A percentile compares a stretch with the other conserved stretches of the same genome.
phyloP scores from a whole-genome alignment of 352 stramenopile species.

The Salisapilia sapeloensis region DNA sequence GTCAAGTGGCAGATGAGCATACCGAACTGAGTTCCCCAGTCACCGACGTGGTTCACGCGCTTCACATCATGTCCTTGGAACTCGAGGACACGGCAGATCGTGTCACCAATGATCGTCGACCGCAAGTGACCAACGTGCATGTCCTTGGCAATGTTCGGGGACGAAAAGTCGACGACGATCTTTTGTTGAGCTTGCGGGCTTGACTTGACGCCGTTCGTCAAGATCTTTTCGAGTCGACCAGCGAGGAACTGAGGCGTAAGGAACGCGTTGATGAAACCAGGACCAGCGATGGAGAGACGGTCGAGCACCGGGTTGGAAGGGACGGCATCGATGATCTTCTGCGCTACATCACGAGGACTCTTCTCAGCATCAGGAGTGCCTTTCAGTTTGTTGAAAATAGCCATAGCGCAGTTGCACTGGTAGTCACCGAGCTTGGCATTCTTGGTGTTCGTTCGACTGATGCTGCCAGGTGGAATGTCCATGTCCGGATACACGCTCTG shows the following conservation, averaged over 20 bases:
- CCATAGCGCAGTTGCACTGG: conserved; percentile 97
- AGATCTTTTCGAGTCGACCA: conserved; percentile 43
- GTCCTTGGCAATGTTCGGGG: conserved; percentile 80
- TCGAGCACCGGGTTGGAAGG: conserved; percentile 78
- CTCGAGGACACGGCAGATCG: conserved; percentile 74
- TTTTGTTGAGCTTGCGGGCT: conserved; percentile 68
- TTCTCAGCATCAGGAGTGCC: conserved; percentile 45
- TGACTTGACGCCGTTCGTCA: conserved; percentile 54
- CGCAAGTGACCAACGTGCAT: conserved; percentile 81
- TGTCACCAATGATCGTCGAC: conserved; percentile 86
- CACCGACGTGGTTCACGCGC: conserved; percentile 74
- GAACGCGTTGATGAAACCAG: conserved; percentile 97
- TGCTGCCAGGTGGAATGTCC: conserved; percentile 27
- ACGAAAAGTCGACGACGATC: conserved; percentile 74
- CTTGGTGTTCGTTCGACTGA: conserved; percentile 61
- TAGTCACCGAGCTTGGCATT: conserved; percentile 89
- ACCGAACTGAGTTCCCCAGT: conserved; percentile 93
- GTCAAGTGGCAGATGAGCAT: conserved; percentile 99
- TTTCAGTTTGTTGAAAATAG: conserved; percentile 93
- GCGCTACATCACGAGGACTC: conserved; percentile 78
- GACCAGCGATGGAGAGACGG: conserved; percentile 80
- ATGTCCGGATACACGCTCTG: conserved; percentile 46
- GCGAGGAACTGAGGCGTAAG: conserved; percentile 77
- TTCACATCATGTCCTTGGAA: conserved; percentile 73
- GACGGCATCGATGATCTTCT: conserved; percentile 79